These are phyloP conservation scores for Trametes polyzona DNA, from an alignment of 1,284 basidiomycete species.

Conservation along the genomic window DNA sequence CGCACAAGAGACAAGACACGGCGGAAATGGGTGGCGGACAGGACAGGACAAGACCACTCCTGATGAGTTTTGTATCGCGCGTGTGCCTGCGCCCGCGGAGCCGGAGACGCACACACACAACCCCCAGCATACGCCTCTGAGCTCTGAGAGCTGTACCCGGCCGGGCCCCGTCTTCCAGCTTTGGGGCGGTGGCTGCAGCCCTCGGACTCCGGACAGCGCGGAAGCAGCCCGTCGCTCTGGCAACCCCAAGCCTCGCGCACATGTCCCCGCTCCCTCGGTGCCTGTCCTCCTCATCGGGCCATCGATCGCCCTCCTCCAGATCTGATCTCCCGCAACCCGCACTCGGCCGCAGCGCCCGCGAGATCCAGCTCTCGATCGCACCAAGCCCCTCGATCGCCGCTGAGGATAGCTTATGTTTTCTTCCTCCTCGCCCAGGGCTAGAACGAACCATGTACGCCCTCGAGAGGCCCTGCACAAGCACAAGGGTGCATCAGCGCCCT, in stretches of 20 bases:
- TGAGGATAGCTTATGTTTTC: neutral
- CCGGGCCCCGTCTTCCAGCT: too few species aligned
- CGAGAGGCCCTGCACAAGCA: neutral
- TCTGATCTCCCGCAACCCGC: neutral
- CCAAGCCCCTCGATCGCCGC: conserved; percentile 2
- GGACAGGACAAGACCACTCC: neutral
- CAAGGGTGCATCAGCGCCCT: too few species aligned
- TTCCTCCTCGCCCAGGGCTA: neutral
- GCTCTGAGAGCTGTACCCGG: too few species aligned
- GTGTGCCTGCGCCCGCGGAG: neutral
- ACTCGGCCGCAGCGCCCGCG: neutral
- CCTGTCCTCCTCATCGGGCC: conserved; percentile 12
- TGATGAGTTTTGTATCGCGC: neutral
- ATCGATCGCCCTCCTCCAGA: conserved; percentile 19
- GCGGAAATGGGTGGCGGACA: neutral
- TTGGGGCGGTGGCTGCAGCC: too few species aligned
- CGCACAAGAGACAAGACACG: neutral
- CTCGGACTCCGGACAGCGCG: conserved; percentile 4
- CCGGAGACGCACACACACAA: neutral
- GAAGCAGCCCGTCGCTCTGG: conserved; percentile 13
- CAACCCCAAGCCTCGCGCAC: conserved; percentile 7
- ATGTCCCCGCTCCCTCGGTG: conserved; percentile 12
- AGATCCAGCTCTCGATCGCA: neutral
- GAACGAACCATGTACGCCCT: neutral
- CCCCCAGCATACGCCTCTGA: too few species aligned